These are phyloP conservation scores for Trichosporon sp. DNA, from an alignment of 1,284 basidiomycete species.

Conservation along the genomic window DNA sequence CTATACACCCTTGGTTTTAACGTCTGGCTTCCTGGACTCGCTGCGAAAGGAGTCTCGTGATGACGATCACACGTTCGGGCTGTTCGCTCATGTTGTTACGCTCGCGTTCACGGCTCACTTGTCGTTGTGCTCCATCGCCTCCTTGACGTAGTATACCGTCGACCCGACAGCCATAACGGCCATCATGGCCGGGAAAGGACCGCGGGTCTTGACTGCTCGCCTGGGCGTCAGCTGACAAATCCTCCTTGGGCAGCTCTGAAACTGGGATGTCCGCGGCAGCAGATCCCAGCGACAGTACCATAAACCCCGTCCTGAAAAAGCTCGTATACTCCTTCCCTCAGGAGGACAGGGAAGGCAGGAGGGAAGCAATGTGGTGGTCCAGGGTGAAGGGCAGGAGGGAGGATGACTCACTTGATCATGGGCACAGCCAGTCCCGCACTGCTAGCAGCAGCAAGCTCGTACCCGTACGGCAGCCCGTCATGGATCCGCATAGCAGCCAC, in stretches of 20 bases:
- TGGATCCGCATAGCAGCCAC: slow-evolving; percentile 44
- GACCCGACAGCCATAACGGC: slow-evolving; percentile 33
- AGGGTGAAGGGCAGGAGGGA: background rate
- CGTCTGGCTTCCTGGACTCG: background rate
- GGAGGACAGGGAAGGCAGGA: too few relatives aligned
- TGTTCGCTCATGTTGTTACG: too few relatives aligned
- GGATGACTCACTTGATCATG: slow-evolving; percentile 21
- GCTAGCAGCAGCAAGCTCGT: slow-evolving; percentile 39
- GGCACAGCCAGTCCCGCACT: slow-evolving; percentile 29
- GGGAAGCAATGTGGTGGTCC: too few relatives aligned
- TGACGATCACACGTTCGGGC: too few relatives aligned
- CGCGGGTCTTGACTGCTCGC: slow-evolving; percentile 39
- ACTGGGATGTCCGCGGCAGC: too few relatives aligned
- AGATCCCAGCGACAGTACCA: too few relatives aligned
- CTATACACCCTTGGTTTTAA: background rate
- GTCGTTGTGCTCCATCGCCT: slow-evolving; percentile 14
- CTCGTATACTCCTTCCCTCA: too few relatives aligned
- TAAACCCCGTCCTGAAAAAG: too few relatives aligned
- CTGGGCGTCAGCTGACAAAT: slow-evolving; percentile 25
- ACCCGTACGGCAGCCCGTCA: slow-evolving; percentile 44
- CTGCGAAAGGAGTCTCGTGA: too few relatives aligned
- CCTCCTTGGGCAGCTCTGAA: too few relatives aligned
- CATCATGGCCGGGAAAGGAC: slow-evolving; percentile 36
- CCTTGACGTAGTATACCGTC: slow-evolving; percentile 41
- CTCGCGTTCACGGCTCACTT: background rate